Evolutionary conservation across 495 filamentous ascomycete species (phyloP).

Genomic region (Penicillium maclennaniae): DNA sequence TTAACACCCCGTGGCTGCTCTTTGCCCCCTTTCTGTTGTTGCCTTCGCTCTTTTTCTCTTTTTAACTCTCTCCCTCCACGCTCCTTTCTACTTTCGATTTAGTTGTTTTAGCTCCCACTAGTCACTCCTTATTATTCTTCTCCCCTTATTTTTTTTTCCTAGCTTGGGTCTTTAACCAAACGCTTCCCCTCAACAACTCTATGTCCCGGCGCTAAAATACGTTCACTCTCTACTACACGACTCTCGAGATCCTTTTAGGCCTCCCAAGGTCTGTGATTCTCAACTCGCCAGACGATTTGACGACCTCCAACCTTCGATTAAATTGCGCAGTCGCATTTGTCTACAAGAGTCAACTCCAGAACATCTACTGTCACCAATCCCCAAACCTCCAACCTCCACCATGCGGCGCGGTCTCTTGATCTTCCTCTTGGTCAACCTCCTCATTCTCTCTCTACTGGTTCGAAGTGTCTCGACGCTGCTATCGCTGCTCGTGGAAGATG

Average conservation of each 20-base stretch:
- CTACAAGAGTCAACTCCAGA: too few species aligned
- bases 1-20: neutral
- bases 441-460: constrained; percentile 56
- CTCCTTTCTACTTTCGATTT: constrained; percentile 11
- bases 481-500: constrained; percentile 64
- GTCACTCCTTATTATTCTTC: constrained; percentile 30
- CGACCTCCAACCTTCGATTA: neutral
- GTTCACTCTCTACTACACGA: neutral
- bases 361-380: neutral
- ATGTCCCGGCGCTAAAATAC: neutral
- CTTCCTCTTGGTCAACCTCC: constrained; percentile 58
- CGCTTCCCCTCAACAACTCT: neutral
- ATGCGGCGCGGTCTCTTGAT: constrained; percentile 63
- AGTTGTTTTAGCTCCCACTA: constrained; percentile 11
- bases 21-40: constrained; percentile 18
- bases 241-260: neutral
- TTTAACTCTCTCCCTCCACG: constrained; percentile 7
- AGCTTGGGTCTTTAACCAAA: neutral
- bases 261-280: neutral
- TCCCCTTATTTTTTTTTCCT: constrained; percentile 12
- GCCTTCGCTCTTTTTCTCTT: neutral
- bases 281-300: neutral
- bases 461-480: constrained; percentile 62
- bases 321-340: neutral
- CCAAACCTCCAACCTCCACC: constrained; percentile 30